Evolutionary conservation across 2,329 filamentous ascomycete species (phyloP).

Genomic region (Aspergillus terreus): DNA sequence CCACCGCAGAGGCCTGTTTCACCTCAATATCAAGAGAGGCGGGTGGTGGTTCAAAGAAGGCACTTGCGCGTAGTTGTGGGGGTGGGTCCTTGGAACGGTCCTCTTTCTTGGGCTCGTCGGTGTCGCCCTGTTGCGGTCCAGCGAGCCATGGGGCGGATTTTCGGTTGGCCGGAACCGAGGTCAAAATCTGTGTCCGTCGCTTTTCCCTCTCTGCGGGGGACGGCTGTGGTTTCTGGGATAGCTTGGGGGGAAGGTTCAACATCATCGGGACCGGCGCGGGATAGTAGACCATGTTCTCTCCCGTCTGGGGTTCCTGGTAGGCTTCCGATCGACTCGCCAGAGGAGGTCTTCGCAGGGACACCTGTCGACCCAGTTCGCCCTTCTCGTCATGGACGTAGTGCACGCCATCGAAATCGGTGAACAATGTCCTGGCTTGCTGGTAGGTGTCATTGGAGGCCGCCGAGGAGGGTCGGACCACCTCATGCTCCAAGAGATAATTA

Average conservation of each 20-base stretch:
- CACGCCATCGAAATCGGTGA: conserved; percentile 50
- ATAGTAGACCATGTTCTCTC: conserved; percentile 86
- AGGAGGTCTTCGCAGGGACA: conserved; percentile 38
- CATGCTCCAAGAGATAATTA: conserved; percentile 3
- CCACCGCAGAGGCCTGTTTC: conserved; percentile 76
- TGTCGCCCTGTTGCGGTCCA: conserved; percentile 17
- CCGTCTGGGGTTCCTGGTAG: conserved; percentile 49
- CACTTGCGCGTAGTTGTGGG: conserved; percentile 81
- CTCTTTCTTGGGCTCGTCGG: conserved; percentile 15
- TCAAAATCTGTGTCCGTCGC: conserved; percentile 70
- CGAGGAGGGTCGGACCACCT: conserved; percentile 29
- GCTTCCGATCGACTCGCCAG: conserved; percentile 36
- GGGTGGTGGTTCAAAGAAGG: conserved; percentile 76
- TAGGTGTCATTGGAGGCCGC: conserved; percentile 46
- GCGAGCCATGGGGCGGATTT: conserved; percentile 50
- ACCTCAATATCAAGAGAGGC: conserved; percentile 53
- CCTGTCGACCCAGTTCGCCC: conserved; percentile 24
- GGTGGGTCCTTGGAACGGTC: conserved; percentile 58
- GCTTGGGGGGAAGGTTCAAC: conserved; percentile 83
- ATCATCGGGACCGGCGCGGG: conserved; percentile 90
- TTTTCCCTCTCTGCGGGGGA: conserved; percentile 56
- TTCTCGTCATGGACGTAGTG: conserved; percentile 37
- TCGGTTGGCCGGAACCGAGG: conserved; percentile 54
- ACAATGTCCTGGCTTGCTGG: conserved; percentile 41
- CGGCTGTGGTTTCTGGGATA: conserved; percentile 67